A percentile compares a stretch with the other conserved stretches of the same genome.
Conservation (phyloP, 2,329 filamentous ascomycete genomes). For the Daldinia sp. region DNA sequence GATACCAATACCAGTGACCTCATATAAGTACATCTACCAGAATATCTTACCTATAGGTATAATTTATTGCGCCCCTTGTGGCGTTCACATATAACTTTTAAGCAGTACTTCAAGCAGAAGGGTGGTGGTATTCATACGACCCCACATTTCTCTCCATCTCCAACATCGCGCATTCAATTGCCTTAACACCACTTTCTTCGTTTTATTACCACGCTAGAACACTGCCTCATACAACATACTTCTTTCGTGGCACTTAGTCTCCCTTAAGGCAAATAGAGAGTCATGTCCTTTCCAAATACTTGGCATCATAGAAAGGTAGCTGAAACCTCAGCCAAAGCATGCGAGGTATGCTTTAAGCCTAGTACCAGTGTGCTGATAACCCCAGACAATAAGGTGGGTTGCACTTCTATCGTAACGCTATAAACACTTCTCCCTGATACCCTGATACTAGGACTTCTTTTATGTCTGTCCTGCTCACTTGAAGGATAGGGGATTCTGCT, state of each 20-base stretch:
- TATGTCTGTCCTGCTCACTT: constrained; percentile 88
- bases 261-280: neutral
- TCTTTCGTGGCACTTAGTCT: neutral
- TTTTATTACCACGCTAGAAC: neutral
- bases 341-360: constrained; percentile 92
- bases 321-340: constrained; percentile 83
- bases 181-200: neutral
- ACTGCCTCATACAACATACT: neutral
- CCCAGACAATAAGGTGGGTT: constrained; percentile 82
- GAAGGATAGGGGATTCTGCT: constrained; percentile 84
- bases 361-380: constrained; percentile 89
- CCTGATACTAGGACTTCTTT: constrained; percentile 77
- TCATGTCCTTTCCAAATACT: constrained; percentile 76
- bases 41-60: too few species aligned
- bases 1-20: too few species aligned
- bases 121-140: neutral
- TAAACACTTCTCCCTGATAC: constrained; percentile 33
- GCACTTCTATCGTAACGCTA: constrained; percentile 24
- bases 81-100: neutral
- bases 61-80: constrained; percentile 24
- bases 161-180: neutral
- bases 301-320: constrained; percentile 91
- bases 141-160: neutral
- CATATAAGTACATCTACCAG: too few species aligned
- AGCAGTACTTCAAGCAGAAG: neutral